phyloP scores from a whole-genome alignment of 2,329 filamentous ascomycete species.

The Penicillium sp. region DNA sequence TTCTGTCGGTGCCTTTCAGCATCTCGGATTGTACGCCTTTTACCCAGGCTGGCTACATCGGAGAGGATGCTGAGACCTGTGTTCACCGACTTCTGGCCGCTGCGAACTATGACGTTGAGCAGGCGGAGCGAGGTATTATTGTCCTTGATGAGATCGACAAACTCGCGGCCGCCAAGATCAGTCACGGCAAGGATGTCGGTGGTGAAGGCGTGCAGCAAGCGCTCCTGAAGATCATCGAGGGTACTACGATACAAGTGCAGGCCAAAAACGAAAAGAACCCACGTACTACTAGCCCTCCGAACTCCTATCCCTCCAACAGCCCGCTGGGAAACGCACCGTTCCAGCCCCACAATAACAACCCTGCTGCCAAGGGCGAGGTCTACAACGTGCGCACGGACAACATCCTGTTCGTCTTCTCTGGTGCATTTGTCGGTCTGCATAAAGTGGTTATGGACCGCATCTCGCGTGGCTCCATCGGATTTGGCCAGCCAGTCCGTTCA shows the following conservation, averaged over 20 bases:
- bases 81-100: conserved; percentile 88
- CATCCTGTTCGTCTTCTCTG: conserved; percentile 95
- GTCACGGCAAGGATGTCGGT: conserved; percentile 88
- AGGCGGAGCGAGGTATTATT: conserved; percentile 87
- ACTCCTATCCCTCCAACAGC: conserved; percentile 40
- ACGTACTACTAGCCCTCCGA: conserved; percentile 37
- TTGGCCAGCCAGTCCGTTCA: conserved; percentile 75
- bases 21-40: conserved; percentile 96
- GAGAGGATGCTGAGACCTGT: conserved; percentile 94
- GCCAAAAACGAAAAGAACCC: conserved; percentile 62
- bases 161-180: conserved; percentile 82
- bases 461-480: conserved; percentile 82
- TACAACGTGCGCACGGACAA: conserved; percentile 87
- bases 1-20: conserved; percentile 91
- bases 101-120: conserved; percentile 80
- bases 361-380: conserved; percentile 54
- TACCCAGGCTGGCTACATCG: conserved; percentile 95
- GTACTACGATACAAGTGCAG: conserved; percentile 87
- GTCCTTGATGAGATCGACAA: conserved; percentile 98
- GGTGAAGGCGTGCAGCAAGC: conserved; percentile 97
- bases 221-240: conserved; percentile 91
- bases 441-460: conserved; percentile 86
- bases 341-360: conserved; percentile 29
- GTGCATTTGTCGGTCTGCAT: conserved; percentile 89
- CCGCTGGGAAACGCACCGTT: conserved; percentile 34